Conservation (phyloP, 495 filamentous ascomycete genomes). For the Extremus antarcticus region DNA sequence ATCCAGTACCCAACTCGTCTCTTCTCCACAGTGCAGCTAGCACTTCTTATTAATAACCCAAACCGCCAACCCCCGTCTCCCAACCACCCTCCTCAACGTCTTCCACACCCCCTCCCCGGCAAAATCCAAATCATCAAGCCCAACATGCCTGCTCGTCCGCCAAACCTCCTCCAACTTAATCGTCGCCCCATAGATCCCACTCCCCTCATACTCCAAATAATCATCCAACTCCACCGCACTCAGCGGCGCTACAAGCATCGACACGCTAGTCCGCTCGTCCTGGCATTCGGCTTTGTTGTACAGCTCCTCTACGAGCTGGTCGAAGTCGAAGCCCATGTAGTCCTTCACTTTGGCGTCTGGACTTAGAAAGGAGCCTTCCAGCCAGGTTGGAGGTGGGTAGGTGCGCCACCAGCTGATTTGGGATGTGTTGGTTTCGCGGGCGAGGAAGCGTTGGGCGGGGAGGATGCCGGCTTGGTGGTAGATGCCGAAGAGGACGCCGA, state of each 20-base stretch:
- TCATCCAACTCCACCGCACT: conserved; percentile 63
- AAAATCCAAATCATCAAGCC: conserved; percentile 88
- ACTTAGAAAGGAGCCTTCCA: conserved; percentile 54
- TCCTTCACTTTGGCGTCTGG: conserved; percentile 56
- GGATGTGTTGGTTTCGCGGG: conserved; percentile 37
- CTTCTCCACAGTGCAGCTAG: not conserved
- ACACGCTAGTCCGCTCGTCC: not conserved
- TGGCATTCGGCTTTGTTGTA: not conserved
- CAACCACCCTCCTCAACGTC: conserved; percentile 66
- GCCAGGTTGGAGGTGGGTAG: conserved; percentile 86
- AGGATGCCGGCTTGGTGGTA: conserved; percentile 94
- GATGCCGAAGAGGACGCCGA: conserved; percentile 77
- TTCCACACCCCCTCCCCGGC: conserved; percentile 66
- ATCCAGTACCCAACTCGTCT: not conserved
- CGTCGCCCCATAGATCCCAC: conserved; percentile 27
- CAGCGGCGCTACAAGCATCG: conserved; percentile 31
- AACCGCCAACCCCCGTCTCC: conserved; percentile 65
- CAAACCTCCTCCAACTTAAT: conserved; percentile 56
- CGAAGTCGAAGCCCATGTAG: conserved; percentile 67
- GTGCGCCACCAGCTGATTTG: conserved; percentile 95
- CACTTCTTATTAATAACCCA: conserved; percentile 51
- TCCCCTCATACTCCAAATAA: conserved; percentile 25
- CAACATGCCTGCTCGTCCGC: conserved; percentile 64
- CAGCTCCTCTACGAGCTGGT: conserved; percentile 14
- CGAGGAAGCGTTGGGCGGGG: conserved; percentile 54